Conservation (phyloP, 2,329 filamentous ascomycete genomes). For the Stagonosporopsis vannaccii region DNA sequence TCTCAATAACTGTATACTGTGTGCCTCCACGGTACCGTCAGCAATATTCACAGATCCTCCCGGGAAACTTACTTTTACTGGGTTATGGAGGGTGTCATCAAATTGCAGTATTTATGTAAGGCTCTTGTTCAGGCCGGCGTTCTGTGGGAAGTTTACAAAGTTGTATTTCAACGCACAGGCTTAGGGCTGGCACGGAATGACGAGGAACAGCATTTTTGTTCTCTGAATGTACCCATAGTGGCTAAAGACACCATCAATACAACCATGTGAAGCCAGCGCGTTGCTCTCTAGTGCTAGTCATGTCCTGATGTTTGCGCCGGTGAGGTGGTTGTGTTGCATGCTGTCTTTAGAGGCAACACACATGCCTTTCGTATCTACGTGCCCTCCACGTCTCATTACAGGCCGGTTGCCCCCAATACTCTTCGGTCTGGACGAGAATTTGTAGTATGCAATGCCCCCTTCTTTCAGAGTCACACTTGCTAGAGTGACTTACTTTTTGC, state of each 20-base stretch:
- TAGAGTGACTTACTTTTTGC: no score
- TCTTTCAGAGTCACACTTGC: no score
- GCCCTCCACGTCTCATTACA: not conserved
- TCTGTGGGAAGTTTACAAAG: not conserved
- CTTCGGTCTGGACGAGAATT: no score
- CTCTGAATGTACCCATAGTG: not conserved
- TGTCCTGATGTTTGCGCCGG: no score
- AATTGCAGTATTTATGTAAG: conserved; percentile 6
- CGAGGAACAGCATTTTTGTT: not conserved
- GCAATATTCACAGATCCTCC: not conserved
- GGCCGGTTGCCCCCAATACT: not conserved
- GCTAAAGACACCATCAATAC: not conserved
- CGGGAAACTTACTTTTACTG: not conserved
- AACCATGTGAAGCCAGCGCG: not conserved
- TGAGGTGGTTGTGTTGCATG: not conserved
- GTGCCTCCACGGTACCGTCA: not conserved
- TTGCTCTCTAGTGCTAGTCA: not conserved
- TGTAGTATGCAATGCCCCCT: no score
- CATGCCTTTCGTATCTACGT: not conserved
- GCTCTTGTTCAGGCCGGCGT: conserved; percentile 3
- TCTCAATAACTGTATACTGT: not conserved
- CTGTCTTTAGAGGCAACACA: no score
- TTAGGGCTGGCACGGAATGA: not conserved
- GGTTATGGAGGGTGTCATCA: not conserved
- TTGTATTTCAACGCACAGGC: not conserved